A percentile compares a stretch with the other conserved stretches of the same genome.
These are phyloP conservation scores for Amphirosellinia nigrospora DNA, from an alignment of 495 filamentous ascomycete genomes.

Conservation along the genomic window DNA sequence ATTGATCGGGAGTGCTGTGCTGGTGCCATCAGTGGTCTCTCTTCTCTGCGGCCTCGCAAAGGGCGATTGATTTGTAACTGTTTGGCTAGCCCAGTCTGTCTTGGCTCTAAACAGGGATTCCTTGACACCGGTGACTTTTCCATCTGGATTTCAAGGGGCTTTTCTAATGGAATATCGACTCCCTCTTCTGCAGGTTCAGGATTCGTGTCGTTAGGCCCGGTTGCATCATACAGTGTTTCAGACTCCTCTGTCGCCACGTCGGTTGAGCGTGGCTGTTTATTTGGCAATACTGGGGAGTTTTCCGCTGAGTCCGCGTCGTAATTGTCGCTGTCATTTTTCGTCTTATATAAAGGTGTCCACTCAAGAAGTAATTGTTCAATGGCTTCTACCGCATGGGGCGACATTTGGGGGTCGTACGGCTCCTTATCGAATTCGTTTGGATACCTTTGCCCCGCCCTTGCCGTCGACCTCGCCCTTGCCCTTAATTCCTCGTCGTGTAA, in stretches of 20 bases:
- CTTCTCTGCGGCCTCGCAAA: not conserved
- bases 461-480: not conserved
- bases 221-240: not conserved
- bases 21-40: not conserved
- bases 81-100: not conserved
- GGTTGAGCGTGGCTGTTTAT: not conserved
- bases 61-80: not conserved
- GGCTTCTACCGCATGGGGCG: not conserved
- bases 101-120: not conserved
- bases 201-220: not conserved
- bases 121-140: not conserved
- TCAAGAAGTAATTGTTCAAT: constrained; percentile 1
- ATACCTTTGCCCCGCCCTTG: not conserved
- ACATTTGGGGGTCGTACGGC: not conserved
- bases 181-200: not conserved
- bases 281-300: not conserved
- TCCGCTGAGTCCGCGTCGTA: not conserved
- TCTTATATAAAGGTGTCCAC: constrained; percentile 1
- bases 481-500: constrained; percentile 2
- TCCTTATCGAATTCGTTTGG: not conserved
- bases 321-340: not conserved
- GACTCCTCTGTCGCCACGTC: not conserved
- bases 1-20: not conserved
- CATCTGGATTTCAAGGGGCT: not conserved
- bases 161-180: not conserved